Conservation (phyloP, 2,329 filamentous ascomycete genomes). For the Nemania sp. region DNA sequence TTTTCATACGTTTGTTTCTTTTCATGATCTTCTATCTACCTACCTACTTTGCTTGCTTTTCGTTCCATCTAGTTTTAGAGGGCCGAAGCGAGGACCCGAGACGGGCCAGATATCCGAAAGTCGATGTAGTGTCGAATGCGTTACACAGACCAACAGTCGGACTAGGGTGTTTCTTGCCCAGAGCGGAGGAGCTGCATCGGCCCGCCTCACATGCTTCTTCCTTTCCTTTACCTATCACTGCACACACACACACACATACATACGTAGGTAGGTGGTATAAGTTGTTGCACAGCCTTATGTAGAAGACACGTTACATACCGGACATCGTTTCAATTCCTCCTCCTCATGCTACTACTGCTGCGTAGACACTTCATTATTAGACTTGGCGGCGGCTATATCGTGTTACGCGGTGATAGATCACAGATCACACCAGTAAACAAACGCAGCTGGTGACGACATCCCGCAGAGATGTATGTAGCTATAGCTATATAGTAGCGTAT, state of each 20-base stretch:
- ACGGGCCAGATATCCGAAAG: constrained; percentile 5
- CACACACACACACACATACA: background rate
- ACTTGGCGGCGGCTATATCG: constrained; percentile 4
- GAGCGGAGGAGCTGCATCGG: constrained; percentile 26
- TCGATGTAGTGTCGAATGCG: constrained; percentile 16
- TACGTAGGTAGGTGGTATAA: background rate
- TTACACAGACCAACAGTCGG: constrained; percentile 13
- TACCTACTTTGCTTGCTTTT: background rate
- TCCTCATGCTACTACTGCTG: background rate
- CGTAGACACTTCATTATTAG: background rate
- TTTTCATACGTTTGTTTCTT: background rate
- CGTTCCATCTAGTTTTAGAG: background rate
- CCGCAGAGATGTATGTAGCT: background rate
- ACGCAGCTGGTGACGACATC: background rate
- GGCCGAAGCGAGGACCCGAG: background rate
- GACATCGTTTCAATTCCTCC: background rate
- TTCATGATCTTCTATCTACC: background rate
- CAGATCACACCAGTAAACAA: background rate
- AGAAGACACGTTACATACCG: constrained; percentile 30
- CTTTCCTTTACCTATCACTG: background rate
- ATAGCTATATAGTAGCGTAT: no score
- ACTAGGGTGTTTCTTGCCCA: constrained; percentile 4
- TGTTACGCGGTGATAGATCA: background rate
- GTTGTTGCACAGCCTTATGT: constrained; percentile 16
- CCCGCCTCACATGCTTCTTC: constrained; percentile 27